A percentile compares a stretch with the other conserved stretches of the same genome.
These are phyloP conservation scores for Xanthoconium separans DNA, from an alignment of 1,284 basidiomycete species.

Conservation along the genomic window DNA sequence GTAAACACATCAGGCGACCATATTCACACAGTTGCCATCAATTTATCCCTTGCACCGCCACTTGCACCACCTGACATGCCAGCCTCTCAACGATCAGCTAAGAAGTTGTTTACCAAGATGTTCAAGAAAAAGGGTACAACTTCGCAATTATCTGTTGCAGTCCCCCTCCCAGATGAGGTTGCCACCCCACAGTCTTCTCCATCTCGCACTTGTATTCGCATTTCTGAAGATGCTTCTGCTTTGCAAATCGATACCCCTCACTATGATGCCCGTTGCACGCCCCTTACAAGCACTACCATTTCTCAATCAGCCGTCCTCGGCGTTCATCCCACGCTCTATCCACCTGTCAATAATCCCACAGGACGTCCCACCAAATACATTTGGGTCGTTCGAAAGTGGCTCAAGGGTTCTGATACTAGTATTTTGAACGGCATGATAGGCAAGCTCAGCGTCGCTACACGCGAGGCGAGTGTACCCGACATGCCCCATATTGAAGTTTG, in stretches of 20 bases:
- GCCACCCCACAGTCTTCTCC: conserved; percentile 20
- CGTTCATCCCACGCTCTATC: conserved; percentile 54
- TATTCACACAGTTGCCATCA: conserved; percentile 16
- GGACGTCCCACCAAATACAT: conserved; percentile 65
- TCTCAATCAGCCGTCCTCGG: conserved; percentile 63
- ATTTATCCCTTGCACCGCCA: conserved; percentile 23
- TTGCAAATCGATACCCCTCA: conserved; percentile 10
- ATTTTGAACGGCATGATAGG: conserved; percentile 43
- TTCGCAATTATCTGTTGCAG: conserved; percentile 14
- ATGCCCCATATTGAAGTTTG: conserved; percentile 55
- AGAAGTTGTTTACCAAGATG: conserved; percentile 71
- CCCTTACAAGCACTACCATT: conserved; percentile 18
- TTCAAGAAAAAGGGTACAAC: conserved; percentile 60
- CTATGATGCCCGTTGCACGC: conserved; percentile 17
- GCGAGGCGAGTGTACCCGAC: conserved; percentile 16
- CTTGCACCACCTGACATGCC: conserved; percentile 25
- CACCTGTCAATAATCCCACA: conserved; percentile 40
- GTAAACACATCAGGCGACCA: not conserved
- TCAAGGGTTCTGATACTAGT: conserved; percentile 53
- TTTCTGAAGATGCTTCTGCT: conserved; percentile 13
- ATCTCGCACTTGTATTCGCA: conserved; percentile 2
- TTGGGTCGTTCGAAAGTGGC: conserved; percentile 81
- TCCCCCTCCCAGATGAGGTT: conserved; percentile 9
- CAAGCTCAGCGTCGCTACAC: conserved; percentile 28
- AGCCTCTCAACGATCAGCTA: conserved; percentile 37